phyloP scores from a whole-genome alignment of 257 asterid genomes.

The Nicotiana noctiflora region DNA sequence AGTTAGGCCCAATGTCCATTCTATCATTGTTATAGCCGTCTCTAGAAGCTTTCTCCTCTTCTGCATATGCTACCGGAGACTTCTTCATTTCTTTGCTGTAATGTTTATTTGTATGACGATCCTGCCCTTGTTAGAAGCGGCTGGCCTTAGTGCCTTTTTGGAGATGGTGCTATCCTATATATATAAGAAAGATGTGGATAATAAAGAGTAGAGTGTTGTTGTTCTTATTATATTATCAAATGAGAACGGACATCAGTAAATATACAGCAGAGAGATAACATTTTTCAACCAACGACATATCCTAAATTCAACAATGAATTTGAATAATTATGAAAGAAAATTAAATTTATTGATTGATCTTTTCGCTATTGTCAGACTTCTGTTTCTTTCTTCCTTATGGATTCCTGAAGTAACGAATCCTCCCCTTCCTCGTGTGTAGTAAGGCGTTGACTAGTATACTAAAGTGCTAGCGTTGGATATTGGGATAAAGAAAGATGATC shows the following conservation, averaged over 20 bases:
- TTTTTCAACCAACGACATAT: not conserved
- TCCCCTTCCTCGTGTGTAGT: not conserved
- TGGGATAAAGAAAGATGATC: not conserved
- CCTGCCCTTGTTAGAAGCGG: not conserved
- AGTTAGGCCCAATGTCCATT: too few relatives aligned
- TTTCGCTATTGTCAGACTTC: not conserved
- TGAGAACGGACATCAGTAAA: not conserved
- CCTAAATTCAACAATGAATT: not conserved
- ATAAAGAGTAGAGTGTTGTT: not conserved
- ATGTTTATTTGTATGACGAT: not conserved
- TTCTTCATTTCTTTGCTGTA: not conserved
- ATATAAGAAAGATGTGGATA: not conserved
- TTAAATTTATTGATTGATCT: not conserved
- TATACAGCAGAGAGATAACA: not conserved
- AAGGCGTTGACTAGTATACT: not conserved
- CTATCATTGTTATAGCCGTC: not conserved
- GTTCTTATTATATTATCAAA: not conserved
- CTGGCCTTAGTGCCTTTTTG: not conserved
- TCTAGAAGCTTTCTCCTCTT: not conserved
- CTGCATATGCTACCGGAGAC: not conserved
- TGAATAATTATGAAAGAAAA: not conserved
- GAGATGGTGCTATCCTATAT: slow-evolving; percentile 4
- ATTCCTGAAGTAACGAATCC: not conserved
- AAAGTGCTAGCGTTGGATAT: not conserved
- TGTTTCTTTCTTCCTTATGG: not conserved